Base-by-base conservation (phyloP, 148 eudicot genomes). In the Spergularia bocconei region DNA sequence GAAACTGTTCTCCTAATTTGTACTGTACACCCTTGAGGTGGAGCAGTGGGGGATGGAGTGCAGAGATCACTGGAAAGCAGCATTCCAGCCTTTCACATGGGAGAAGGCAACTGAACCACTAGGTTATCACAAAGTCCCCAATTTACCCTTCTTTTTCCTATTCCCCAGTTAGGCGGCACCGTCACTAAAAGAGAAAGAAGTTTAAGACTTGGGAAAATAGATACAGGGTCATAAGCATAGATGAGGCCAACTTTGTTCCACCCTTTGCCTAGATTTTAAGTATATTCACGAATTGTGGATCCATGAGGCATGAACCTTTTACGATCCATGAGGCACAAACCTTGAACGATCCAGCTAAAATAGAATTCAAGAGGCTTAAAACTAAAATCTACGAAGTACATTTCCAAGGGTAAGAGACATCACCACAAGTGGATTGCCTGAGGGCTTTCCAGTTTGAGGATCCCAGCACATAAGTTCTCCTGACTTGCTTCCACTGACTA, bases 381-480 rank as follows among this genome's bases (percentile, higher is more conserved):
- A 44, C 55, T 47, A 36, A 54, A 58, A 78, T 29, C 20, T 65
- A 15, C 19, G 39, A 17, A 44, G 12, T 13, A 25, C 12, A 57
- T 8, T 55, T 63, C 67, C 2, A 5, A 15, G 58, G 21, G 61
- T 54, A 69, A 44, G 56, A 75, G 77, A 66, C 84, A 50, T 84
- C 83, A 95, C 97, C 63, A 67, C 74, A 36, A 95, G 96, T 66
- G 83, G 89, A 75, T 84, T 85, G 70, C 97, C 98, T 2, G 85
- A 83, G 29, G 91, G 81, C 75, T 90, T 87, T 80, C 98, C 98
- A 39, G 97, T 89, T 79, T 81, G 85, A 13, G 96, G 96, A 72
- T 95, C 91, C 99, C 99, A 95, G 86, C 93, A 90, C 67, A 71
- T 83, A 80, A 95, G 91, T 79, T 92, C 97, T 79, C 99, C 96